phyloP scores from a whole-genome alignment of 106 monocot genomes.

The Dendrobium nobile region DNA sequence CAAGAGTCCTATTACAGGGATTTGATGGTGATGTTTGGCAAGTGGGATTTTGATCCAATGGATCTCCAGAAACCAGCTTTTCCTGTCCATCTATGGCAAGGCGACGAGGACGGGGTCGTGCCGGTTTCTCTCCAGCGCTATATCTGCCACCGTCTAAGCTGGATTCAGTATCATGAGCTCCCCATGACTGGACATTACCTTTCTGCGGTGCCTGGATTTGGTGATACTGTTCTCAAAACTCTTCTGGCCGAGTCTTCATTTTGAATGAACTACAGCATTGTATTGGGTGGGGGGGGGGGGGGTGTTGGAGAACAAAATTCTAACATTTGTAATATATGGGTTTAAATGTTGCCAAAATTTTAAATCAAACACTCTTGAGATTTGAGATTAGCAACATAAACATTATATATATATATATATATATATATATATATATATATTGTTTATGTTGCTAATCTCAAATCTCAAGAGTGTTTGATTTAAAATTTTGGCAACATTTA shows the following conservation, averaged over 20 bases:
- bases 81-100: conserved; percentile 66
- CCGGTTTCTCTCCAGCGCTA: conserved; percentile 53
- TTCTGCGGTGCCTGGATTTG: conserved; percentile 29
- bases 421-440: too few species aligned
- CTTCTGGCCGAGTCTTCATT: conserved; percentile 19
- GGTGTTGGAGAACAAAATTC: too few species aligned
- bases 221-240: conserved; percentile 47
- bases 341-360: too few species aligned
- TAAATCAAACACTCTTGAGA: too few species aligned
- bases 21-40: conserved; percentile 64
- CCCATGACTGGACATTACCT: conserved; percentile 42
- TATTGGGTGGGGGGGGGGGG: too few species aligned
- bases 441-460: too few species aligned
- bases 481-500: too few species aligned
- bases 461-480: too few species aligned
- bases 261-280: background rate
- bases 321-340: too few species aligned
- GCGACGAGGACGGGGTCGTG: conserved; percentile 65
- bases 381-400: too few species aligned
- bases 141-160: conserved; percentile 40
- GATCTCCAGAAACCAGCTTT: conserved; percentile 28
- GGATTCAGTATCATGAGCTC: conserved; percentile 66
- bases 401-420: too few species aligned
- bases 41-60: conserved; percentile 82
- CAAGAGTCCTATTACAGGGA: conserved; percentile 51